Base-by-base conservation (phyloP, 345 rosid species). In the Leavenworthia alabamica region DNA sequence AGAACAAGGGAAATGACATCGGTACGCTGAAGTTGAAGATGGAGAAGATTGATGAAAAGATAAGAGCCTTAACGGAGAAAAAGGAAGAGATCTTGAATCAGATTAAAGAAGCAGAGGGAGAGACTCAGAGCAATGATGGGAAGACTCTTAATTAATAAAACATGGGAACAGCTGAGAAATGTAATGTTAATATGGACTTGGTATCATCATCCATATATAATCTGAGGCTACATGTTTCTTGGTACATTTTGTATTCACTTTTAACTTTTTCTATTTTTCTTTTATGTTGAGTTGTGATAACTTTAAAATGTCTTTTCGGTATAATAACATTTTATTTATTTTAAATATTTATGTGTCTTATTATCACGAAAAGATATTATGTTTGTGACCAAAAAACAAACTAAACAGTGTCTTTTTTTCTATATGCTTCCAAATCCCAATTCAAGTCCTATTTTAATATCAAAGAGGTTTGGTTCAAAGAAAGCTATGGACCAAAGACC, bases 41-140 rank as follows among this genome's bases (percentile, higher is more conserved):
- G 42, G 84, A 83, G 74, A 82, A 79, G 62, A 69, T 86, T 5
- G 73, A 88, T 70, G 81, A 22, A 45, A 78, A 81, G 76, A 74
- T 88, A 24, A 76, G 75, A 61, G 71, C 79, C 20, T 71, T 84
- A 29, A 35, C 75, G 55, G 81, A 79, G 77, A 14, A 76, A 26
- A 83, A 86, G 47, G 68, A 58, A 0, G 82, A 73, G 10, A 77
- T 84, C 24, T 16, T 69, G 83, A 77, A 76, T 72, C 84, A 82
- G 73, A 81, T 86, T 67, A 72, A 78, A 75, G 87, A 76, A 58
- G 80, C 82, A 37, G 90, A 75, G 78, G 51, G 29, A 27, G 66
- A 65, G 48, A 24, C 71, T 3, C 28, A 32, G 66, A 67, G 48
- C 29, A 73, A 3, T 40, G 15, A 70, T 17, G 55, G 39, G 47